Base-by-base conservation (phyloP, 495 filamentous ascomycete genomes). In the Penicillium dipodomyicola region DNA sequence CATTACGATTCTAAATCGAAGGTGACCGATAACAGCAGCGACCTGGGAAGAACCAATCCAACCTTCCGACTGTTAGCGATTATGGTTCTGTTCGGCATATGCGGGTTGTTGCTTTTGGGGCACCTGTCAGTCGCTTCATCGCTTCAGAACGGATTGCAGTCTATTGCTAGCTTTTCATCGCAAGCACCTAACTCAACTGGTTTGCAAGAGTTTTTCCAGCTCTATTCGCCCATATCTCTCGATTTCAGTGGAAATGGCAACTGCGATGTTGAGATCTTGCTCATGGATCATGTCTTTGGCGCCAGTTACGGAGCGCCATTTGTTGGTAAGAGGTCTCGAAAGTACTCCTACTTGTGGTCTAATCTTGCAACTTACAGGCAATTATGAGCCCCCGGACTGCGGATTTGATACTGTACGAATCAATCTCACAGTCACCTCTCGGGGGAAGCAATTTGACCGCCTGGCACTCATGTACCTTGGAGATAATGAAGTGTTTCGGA, bases 401-500 rank as follows among this genome's bases (percentile, higher is more conserved):
- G 65, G 78, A 7, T 96, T 92, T 74, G 94, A 93, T 59, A 80
- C 86, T 12, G 84, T 93, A 15, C 80, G 82, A 22, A 86, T 96
- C 69, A 96, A 94, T 64, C 80, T 96, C 51, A 96, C 88, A 0
- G 87, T 91, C 30, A 84, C 84, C 2, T 90, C 87, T 4, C 70
- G 76, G 55, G 92, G 0, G n/a, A 76, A 82, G 3, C 91, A 96
- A 61, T 96, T 81, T 72, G 92, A 96, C 64, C 77, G 91, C 7
- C 76, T 96, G 10, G 91, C 85, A 5, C 66, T 88, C 17, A 85
- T 96, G 81, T 96, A 89, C 60, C 76, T 96, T 48, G 87, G 85
- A 15, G 88, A 93, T 67, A 82, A 82, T 19, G 92, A 96, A 67
- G 79, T 96, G 3, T 94, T 87, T 76, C 78, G 92, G 23, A 95